Evolutionary conservation across 2,329 filamentous ascomycete genomes (phyloP), one percentile per base, ranked within the genome.

Genomic region (Xylaria sp.): DNA sequence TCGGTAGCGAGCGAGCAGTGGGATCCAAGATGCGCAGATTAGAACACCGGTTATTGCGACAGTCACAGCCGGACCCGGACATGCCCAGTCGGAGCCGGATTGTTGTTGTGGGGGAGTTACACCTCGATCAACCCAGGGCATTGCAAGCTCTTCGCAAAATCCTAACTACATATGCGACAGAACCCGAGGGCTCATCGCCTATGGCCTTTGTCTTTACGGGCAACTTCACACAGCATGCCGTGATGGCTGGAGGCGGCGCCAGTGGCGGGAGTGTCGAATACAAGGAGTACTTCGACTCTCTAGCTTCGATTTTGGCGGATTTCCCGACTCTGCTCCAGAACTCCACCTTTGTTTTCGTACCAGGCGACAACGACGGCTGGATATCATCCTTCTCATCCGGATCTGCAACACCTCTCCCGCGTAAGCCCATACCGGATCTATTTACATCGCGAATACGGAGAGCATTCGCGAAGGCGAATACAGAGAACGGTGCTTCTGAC

Each of bases 301-400:
- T 99, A 10, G 93, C 94, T 2, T 86, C 87, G 1, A 82, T 91
- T 1, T 81, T 99, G 4, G 81, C 90, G 6, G 92, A 97, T 66
- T 97, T 91, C 70, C 91, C 91, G 2, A 80, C 83, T 0, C 81
- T 99, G 11, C 82, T 97, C 49, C 87, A 88, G 59, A 83, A 83
- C 30, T 88, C 90, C 4, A 93, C 90, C 0, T 96, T 97, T 72
- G 80, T 96, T 37, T 96, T 99, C 70, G 89, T 97, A 0, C 94
- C 94, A 0, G 94, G 94, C 35, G 93, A 97, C 75, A 96, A 97
- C 72, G 94, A 99, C 72, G 92, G 91, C n/a, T 99, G 94, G 94
- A 85, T 88, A 4, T 96, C 91, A 0, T 83, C 92, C 1, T 96
- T 96, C 72, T 85, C 85, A 0, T 87, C 86, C 1, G 91, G 91